Conservation (phyloP, 2,329 filamentous ascomycete species). For the Colletotrichum sp. region DNA sequence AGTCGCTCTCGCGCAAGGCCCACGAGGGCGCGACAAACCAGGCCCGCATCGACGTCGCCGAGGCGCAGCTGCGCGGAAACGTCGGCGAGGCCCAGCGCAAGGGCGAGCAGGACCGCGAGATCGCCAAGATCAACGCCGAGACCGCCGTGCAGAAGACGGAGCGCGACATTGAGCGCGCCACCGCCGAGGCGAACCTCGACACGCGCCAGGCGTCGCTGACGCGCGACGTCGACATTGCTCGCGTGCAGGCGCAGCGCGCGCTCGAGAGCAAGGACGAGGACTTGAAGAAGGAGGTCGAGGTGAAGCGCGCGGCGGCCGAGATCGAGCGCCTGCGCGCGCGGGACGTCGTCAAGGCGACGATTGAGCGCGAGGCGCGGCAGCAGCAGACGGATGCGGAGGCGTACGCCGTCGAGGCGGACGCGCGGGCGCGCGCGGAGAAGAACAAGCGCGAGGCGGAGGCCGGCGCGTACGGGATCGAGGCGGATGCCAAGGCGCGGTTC, state of each 20-base stretch:
- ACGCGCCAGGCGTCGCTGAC: constrained; percentile 75
- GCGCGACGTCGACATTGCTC: constrained; percentile 76
- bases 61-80: constrained; percentile 69
- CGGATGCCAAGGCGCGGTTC: constrained; percentile 54
- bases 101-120: constrained; percentile 82
- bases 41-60: constrained; percentile 70
- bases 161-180: constrained; percentile 80
- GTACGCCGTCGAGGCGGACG: constrained; percentile 67
- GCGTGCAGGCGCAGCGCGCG: constrained; percentile 74
- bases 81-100: constrained; percentile 80
- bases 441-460: constrained; percentile 59
- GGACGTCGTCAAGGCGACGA: constrained; percentile 80
- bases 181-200: constrained; percentile 77
- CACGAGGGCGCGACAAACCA: constrained; percentile 87
- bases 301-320: constrained; percentile 79
- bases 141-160: constrained; percentile 86
- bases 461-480: constrained; percentile 36
- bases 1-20: constrained; percentile 80
- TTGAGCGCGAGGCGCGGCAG: constrained; percentile 70
- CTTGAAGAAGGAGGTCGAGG: constrained; percentile 78
- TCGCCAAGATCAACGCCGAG: constrained; percentile 86
- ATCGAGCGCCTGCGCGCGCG: constrained; percentile 79
- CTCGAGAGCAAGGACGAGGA: constrained; percentile 82
- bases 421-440: constrained; percentile 58
- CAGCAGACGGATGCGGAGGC: constrained; percentile 68